phyloP scores from a whole-genome alignment of 495 filamentous ascomycete genomes.

The Lindgomyces ingoldianus region DNA sequence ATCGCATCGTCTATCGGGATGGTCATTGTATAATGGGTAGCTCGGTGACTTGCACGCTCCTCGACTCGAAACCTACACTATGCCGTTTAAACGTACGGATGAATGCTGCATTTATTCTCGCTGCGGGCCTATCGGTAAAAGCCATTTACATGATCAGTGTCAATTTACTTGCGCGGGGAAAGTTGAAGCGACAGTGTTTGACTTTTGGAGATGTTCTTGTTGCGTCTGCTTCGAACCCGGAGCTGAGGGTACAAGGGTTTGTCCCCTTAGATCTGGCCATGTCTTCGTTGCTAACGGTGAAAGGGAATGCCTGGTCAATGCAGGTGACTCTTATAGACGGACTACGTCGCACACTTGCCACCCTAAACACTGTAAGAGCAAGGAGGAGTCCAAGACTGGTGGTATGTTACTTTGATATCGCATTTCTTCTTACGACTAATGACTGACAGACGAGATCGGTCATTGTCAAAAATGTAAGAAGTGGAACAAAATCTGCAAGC shows the following conservation, averaged over 20 bases:
- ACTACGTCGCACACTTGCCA: constrained; percentile 27
- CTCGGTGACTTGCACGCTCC: constrained; percentile 2
- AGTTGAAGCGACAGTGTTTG: constrained; percentile 25
- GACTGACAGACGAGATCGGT: constrained; percentile 23
- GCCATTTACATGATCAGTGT: constrained; percentile 32
- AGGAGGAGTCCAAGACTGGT: constrained; percentile 24
- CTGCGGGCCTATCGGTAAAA: constrained; percentile 23
- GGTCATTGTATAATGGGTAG: constrained; percentile 15
- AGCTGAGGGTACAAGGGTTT: constrained; percentile 30
- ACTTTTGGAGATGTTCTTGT: constrained; percentile 36
- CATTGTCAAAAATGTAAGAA: constrained; percentile 37
- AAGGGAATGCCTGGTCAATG: constrained; percentile 34
- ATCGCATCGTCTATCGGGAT: background rate
- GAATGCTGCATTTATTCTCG: constrained; percentile 30
- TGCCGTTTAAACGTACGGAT: constrained; percentile 34
- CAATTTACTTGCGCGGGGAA: constrained; percentile 25
- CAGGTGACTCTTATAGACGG: constrained; percentile 17
- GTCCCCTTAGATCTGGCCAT: no score
- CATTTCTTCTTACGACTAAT: background rate
- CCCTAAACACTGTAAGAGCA: constrained; percentile 31
- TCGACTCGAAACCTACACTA: background rate
- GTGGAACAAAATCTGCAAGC: constrained; percentile 21
- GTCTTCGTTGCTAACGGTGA: background rate
- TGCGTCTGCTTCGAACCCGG: constrained; percentile 28
- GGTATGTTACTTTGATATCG: constrained; percentile 2